Evolutionary conservation across 2,329 filamentous ascomycete species (phyloP).

Genomic region (Microcyclosporella mali): DNA sequence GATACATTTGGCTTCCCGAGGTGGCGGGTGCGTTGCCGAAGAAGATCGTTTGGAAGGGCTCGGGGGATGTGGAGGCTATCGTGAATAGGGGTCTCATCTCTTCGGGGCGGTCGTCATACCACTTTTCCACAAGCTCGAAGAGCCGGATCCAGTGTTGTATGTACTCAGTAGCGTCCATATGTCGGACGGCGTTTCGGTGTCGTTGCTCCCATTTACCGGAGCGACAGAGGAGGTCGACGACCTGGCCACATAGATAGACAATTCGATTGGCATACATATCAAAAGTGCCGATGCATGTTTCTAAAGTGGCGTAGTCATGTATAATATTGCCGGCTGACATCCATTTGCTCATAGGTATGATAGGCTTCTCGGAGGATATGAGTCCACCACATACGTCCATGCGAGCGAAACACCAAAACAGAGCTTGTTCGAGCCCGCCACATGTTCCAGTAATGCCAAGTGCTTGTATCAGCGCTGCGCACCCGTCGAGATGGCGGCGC

Average conservation of each 20-base stretch:
- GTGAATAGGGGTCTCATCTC: conserved; percentile 32
- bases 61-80: conserved; percentile 18
- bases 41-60: conserved; percentile 38
- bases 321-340: conserved; percentile 35
- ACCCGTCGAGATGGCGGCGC: conserved; percentile 52
- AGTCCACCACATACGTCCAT: conserved; percentile 54
- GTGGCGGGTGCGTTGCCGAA: conserved; percentile 42
- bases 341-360: conserved; percentile 48
- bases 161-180: conserved; percentile 27
- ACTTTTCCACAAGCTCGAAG: conserved; percentile 30
- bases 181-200: conserved; percentile 11
- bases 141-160: conserved; percentile 29
- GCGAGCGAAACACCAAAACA: conserved; percentile 55
- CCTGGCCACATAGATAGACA: conserved; percentile 51
- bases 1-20: conserved; percentile 50
- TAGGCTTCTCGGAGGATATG: conserved; percentile 47
- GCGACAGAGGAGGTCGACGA: conserved; percentile 31
- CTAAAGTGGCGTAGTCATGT: conserved; percentile 33
- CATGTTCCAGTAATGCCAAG: conserved; percentile 48
- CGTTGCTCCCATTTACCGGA: conserved; percentile 28
- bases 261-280: conserved; percentile 57
- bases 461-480: conserved; percentile 48
- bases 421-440: conserved; percentile 47
- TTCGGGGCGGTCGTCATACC: conserved; percentile 29
- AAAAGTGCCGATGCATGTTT: conserved; percentile 32